Evolutionary conservation across 495 filamentous ascomycete species (phyloP).

Genomic region (Oleoguttula mirabilis): DNA sequence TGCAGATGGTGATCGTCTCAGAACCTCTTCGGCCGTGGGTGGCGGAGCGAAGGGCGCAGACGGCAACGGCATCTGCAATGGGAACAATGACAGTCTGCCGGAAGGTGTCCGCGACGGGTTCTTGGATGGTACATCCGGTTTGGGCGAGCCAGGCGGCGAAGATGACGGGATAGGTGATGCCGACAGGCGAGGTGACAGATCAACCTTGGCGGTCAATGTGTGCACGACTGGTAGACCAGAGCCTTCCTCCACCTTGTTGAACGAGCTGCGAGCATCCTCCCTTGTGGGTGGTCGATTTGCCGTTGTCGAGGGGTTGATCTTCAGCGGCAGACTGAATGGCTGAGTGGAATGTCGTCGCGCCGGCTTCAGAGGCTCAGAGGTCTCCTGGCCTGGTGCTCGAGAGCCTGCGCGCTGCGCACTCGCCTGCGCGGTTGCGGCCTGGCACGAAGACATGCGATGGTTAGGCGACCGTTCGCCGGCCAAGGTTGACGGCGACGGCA

Average conservation of each 20-base stretch:
- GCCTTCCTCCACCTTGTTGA: conserved; percentile 4
- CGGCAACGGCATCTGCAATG: not conserved
- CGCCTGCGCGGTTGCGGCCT: not conserved
- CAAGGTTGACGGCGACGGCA: conserved; percentile 2
- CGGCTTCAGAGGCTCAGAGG: not conserved
- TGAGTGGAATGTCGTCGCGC: conserved; percentile 2
- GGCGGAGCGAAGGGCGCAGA: conserved; percentile 4
- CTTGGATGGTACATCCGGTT: not conserved
- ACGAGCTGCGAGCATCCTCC: conserved; percentile 2
- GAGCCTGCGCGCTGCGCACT: not conserved
- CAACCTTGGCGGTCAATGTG: conserved; percentile 10
- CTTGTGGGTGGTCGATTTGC: conserved; percentile 6
- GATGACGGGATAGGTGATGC: not conserved
- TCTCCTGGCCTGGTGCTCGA: not conserved
- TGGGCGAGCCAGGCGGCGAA: not conserved
- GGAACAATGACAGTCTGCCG: conserved; percentile 7
- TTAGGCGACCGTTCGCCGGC: conserved; percentile 1
- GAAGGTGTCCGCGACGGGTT: conserved; percentile 1
- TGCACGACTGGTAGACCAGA: conserved; percentile 1
- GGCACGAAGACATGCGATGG: conserved; percentile 3
- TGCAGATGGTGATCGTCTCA: conserved; percentile 2
- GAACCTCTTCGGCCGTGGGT: conserved; percentile 1
- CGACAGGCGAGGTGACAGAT: not conserved
- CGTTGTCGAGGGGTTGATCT: conserved; percentile 16
- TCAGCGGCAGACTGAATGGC: conserved; percentile 15